Percentiles rank a stretch among this genome's conserved stretches.
Evolutionary conservation across 768 basidiomycete species (phyloP).

Genomic region (Daedaleopsis nitida): DNA sequence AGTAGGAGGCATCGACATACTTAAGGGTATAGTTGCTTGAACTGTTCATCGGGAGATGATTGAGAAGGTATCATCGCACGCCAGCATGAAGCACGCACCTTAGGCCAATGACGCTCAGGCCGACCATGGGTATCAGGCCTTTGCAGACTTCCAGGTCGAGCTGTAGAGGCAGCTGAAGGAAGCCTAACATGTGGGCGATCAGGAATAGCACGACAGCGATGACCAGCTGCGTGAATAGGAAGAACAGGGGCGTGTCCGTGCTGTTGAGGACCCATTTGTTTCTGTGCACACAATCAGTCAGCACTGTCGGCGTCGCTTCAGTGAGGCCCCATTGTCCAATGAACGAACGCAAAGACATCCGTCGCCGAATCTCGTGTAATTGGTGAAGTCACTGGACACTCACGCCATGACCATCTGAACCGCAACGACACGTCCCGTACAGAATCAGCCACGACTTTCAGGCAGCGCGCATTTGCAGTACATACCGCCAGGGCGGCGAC

Average conservation of each 20-base stretch:
- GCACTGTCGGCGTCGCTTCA: not conserved
- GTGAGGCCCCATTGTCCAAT: too few relatives aligned
- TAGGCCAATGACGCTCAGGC: slow-evolving; percentile 79
- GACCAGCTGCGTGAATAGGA: slow-evolving; percentile 77
- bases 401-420: slow-evolving; percentile 90
- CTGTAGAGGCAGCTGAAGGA: slow-evolving; percentile 67
- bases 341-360: not conserved
- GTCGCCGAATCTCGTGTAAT: not conserved
- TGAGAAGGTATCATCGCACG: not conserved
- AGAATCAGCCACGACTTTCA: not conserved
- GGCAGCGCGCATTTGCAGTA: slow-evolving; percentile 22
- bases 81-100: slow-evolving; percentile 49
- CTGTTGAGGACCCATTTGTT: slow-evolving; percentile 91
- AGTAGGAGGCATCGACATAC: slow-evolving; percentile 94
- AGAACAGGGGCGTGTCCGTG: slow-evolving; percentile 80
- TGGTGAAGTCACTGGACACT: slow-evolving; percentile 25
- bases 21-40: slow-evolving; percentile 91
- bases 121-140: slow-evolving; percentile 74
- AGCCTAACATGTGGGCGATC: slow-evolving; percentile 56
- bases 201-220: slow-evolving; percentile 82
- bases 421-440: not conserved
- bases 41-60: slow-evolving; percentile 37
- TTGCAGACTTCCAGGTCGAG: slow-evolving; percentile 68
- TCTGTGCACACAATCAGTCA: slow-evolving; percentile 39
- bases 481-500: slow-evolving; percentile 86